Evolutionary conservation across 768 basidiomycete genomes (phyloP), one percentile per base, ranked within the genome.

Genomic region (Naematelia aurantialba): DNA sequence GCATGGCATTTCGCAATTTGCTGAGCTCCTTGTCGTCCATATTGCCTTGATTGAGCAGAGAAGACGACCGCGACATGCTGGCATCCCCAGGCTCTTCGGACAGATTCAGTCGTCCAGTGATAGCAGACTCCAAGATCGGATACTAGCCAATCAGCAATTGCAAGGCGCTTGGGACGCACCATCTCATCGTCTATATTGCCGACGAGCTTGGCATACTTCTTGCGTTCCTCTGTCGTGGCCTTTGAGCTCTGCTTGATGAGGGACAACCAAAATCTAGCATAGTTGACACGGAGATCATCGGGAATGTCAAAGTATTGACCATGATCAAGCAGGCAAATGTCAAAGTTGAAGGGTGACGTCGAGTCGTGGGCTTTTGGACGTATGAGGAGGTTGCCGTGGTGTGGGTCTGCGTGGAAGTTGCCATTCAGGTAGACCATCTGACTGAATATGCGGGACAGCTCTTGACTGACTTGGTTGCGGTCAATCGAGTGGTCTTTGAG

Each of bases 391-490:
- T 98, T 98, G 3, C 93, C 93, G 60, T 73, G 69, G 76, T 94
- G 93, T 29, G 91, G 90, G 72, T 94, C 92, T 85, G 90, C 76
- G 60, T 79, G 77, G 56, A 77, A 76, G 55, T 72, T 91, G 17
- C 93, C 93, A 73, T 94, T 89, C 45, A 96, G 74, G 70, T 97
- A 94, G 11, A 98, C 90, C 96, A 98, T 97, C 70, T 85, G 86
- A 51, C 84, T 88, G 73, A 97, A 97, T 69, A 99, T 94, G 63
- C 87, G 80, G 2, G 88, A 85, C 21, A 99, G 81, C 77, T 98
- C 92, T 55, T 94, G 79, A 0, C 91, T 86, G 45, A 99, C 93
- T 74, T 87, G 87, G 73, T 98, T 99, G 54, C 94, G 82, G 76
- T 99, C 91, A 62, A 99, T 97, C 46, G 83, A 81, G 61, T 89